Base-by-base conservation (phyloP, 1,284 basidiomycete species). In the Tilletia walkeri region DNA sequence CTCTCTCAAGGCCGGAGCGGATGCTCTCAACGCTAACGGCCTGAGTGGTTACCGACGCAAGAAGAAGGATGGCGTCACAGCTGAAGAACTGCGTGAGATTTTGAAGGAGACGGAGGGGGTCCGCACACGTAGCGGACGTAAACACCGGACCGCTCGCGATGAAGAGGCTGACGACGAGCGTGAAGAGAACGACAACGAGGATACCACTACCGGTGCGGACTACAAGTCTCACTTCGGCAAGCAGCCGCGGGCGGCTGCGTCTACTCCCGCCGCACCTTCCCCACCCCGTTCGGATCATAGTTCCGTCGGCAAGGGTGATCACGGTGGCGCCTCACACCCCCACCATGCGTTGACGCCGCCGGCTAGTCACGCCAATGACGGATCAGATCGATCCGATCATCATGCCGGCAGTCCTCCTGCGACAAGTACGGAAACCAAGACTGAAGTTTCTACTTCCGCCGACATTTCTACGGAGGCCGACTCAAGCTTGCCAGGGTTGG, bases 51-150 rank as follows among this genome's bases (percentile, higher is more conserved):
- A 16, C 73, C 74, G 75, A 30, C 72, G 71, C 47, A 75, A 71
- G 48, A 70, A 67, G 69, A 72, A 74, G 39, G 75, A 76, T 30
- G 68, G 59, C 10, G 71, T 24, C 10, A 49, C 66, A 30, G 48
- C 48, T 7, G 50, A 67, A 24, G 45, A 38, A 10, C 39, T 39
- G 48, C 36, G 39, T 47, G 50, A 53, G 66, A 53, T 54, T 18
- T 16, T 45, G 34, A 63, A 63, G 36, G 59, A 63, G 59, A 63
- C 59, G 36, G 79, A 80, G 48, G 78, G 78, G n/a, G 75, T 80
- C 4, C 72, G 77, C 50, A 81, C 78, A 5, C 68, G 78, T 20
- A 79, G 76, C 65, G 78, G 79, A 18, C 59, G 59, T 14, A 63
- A 63, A 16, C 59, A 63, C 39, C 59, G 38, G 12, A 41, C 38